These are phyloP conservation scores for Puccinellia tenuiflora DNA, from an alignment of 176 grass and related monocot genomes.

Conservation along the genomic window DNA sequence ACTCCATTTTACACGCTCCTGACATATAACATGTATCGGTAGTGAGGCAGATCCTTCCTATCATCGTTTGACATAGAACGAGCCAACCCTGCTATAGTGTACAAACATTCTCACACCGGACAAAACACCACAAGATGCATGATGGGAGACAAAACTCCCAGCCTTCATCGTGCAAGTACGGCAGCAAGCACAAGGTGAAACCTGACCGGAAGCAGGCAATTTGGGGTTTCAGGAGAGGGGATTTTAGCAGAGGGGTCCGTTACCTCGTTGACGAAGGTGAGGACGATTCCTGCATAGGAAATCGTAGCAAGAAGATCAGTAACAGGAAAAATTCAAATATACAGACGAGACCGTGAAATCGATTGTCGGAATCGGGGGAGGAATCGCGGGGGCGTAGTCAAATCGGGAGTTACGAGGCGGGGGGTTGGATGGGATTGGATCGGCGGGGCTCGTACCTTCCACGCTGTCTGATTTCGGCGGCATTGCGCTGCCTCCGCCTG, in stretches of 20 bases:
- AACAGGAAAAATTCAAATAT: background rate
- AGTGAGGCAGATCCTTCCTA: background rate
- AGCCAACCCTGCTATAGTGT: background rate
- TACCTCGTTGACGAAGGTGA: conserved; percentile 90
- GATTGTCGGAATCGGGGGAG: background rate
- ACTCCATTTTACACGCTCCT: background rate
- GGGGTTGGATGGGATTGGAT: background rate
- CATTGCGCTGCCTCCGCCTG: conserved; percentile 30
- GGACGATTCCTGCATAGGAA: conserved; percentile 67
- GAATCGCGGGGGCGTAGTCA: background rate
- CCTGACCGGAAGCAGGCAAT: background rate
- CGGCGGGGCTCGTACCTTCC: conserved; percentile 39
- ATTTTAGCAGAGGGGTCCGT: background rate
- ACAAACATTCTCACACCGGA: background rate
- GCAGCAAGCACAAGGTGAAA: too few relatives aligned
- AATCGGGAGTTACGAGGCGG: background rate
- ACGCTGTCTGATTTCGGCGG: conserved; percentile 79
- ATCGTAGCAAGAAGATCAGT: background rate
- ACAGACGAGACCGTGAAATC: background rate
- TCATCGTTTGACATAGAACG: background rate
- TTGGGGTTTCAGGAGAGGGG: background rate
- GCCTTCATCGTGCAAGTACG: background rate
- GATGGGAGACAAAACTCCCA: background rate
- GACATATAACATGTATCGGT: background rate
- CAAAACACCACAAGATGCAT: background rate